A percentile compares a stretch with the other conserved stretches of the same genome.
phyloP scores from a whole-genome alignment of 495 filamentous ascomycete genomes.

The Cudoniella acicularis region DNA sequence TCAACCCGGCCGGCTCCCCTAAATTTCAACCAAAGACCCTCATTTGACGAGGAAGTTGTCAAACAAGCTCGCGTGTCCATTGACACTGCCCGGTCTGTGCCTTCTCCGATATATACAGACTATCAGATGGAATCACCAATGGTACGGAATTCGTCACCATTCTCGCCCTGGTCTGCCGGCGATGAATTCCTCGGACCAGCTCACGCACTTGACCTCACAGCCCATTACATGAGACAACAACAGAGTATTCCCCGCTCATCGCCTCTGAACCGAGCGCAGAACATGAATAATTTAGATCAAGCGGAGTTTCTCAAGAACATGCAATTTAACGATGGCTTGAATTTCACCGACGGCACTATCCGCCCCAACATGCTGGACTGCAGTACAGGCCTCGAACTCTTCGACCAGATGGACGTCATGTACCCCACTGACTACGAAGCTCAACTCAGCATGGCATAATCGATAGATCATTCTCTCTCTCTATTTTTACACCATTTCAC shows the following conservation, averaged over 20 bases:
- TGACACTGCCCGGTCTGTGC: constrained; percentile 16
- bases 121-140: constrained; percentile 22
- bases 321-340: constrained; percentile 17
- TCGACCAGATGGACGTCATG: constrained; percentile 18
- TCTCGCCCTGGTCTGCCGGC: constrained; percentile 17
- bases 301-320: constrained; percentile 11
- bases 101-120: constrained; percentile 21
- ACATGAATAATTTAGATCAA: not conserved
- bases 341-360: constrained; percentile 20
- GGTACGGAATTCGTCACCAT: constrained; percentile 19
- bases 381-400: constrained; percentile 8
- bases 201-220: constrained; percentile 18
- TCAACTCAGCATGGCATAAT: constrained; percentile 9
- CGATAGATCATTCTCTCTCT: not conserved
- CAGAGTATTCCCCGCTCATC: constrained; percentile 4
- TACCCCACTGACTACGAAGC: constrained; percentile 15
- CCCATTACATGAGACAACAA: constrained; percentile 14
- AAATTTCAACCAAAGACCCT: constrained; percentile 1
- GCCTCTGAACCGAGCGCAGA: not conserved
- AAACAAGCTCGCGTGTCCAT: constrained; percentile 14
- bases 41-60: constrained; percentile 1
- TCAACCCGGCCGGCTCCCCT: constrained; percentile 2
- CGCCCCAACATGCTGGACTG: constrained; percentile 23
- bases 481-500: not conserved
- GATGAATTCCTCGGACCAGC: constrained; percentile 22